A percentile compares a stretch with the other conserved stretches of the same genome.
Conservation (phyloP, 768 basidiomycete species). For the Cubamyces sp. region DNA sequence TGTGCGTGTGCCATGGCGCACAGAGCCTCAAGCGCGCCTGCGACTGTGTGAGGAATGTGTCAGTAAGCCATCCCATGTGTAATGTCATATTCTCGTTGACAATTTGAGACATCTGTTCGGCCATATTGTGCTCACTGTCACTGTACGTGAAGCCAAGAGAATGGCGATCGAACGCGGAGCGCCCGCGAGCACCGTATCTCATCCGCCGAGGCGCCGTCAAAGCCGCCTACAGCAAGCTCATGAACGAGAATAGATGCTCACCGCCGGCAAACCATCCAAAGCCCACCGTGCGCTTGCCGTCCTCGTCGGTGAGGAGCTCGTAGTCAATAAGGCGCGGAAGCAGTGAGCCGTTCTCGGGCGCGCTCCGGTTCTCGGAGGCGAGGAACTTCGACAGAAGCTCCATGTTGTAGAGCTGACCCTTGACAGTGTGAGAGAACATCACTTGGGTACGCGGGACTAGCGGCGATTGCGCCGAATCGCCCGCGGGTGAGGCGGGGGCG, state of each 20-base stretch:
- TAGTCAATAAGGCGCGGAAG: slow-evolving; percentile 77
- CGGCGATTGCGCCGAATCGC: slow-evolving; percentile 20
- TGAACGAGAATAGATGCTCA: slow-evolving; percentile 37
- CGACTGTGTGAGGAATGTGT: slow-evolving; percentile 51
- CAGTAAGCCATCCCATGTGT: neutral
- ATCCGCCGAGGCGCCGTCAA: too few species aligned
- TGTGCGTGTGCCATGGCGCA: slow-evolving; percentile 78
- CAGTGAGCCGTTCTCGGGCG: slow-evolving; percentile 17
- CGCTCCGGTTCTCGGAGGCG: slow-evolving; percentile 30
- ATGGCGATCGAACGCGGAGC: too few species aligned
- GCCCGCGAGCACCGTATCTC: neutral
- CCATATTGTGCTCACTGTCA: too few species aligned
- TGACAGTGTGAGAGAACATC: slow-evolving; percentile 93
- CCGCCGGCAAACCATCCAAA: slow-evolving; percentile 95
- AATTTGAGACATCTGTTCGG: too few species aligned
- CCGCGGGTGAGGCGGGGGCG: slow-evolving; percentile 24
- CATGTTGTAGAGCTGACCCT: slow-evolving; percentile 87
- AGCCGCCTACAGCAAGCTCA: neutral
- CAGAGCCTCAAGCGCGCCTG: slow-evolving; percentile 83
- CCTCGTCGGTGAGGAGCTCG: slow-evolving; percentile 68
- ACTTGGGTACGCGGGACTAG: slow-evolving; percentile 66
- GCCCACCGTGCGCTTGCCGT: slow-evolving; percentile 79
- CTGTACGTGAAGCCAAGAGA: too few species aligned
- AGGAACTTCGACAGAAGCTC: slow-evolving; percentile 72
- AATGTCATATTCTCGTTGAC: neutral